Conservation (phyloP, 352 stramenopile species). For the Phytopythium helicoides region DNA sequence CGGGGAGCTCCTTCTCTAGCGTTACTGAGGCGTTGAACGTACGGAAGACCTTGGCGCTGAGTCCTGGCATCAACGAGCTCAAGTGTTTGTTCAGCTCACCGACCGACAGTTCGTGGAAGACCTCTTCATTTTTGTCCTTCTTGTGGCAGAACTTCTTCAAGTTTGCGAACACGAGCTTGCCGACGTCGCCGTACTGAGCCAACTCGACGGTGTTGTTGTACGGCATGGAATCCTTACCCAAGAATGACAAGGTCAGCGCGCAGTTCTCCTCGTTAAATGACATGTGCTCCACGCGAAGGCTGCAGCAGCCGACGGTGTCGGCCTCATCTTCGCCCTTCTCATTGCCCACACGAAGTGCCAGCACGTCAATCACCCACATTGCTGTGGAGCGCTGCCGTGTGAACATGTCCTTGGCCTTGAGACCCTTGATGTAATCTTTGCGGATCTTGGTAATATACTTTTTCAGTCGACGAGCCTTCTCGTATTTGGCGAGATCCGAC, state of each 20-base stretch:
- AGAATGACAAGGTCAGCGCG: slow-evolving; percentile 98
- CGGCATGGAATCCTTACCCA: slow-evolving; percentile 99
- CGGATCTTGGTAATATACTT: slow-evolving; percentile 97
- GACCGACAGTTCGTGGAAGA: slow-evolving; percentile 97
- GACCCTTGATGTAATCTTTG: slow-evolving; percentile 87
- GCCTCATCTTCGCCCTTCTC: slow-evolving; percentile 99
- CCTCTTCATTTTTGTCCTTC: slow-evolving; percentile 95
- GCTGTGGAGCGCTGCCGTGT: slow-evolving; percentile 95
- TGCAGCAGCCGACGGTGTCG: slow-evolving; percentile 99
- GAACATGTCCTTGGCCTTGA: slow-evolving; percentile 90
- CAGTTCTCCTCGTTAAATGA: slow-evolving; percentile 93
- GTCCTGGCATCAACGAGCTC: slow-evolving; percentile 97
- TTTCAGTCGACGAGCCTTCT: slow-evolving; percentile 98
- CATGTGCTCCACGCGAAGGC: slow-evolving; percentile 98
- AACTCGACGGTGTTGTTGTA: slow-evolving; percentile 99
- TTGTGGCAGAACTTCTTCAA: slow-evolving; percentile 95
- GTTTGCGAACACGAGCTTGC: slow-evolving; percentile 94
- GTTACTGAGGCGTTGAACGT: slow-evolving; percentile 99
- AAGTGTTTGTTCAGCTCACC: slow-evolving; percentile 98
- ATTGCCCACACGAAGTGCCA: slow-evolving; percentile 99
- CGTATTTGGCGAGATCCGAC: slow-evolving; percentile 98
- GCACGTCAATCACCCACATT: slow-evolving; percentile 99
- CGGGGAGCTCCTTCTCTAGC: slow-evolving; percentile 96
- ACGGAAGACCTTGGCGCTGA: slow-evolving; percentile 99
- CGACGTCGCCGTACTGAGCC: slow-evolving; percentile 87